Evolutionary conservation across 345 rosid genomes (phyloP).

Genomic region (Syzygium jambos): DNA sequence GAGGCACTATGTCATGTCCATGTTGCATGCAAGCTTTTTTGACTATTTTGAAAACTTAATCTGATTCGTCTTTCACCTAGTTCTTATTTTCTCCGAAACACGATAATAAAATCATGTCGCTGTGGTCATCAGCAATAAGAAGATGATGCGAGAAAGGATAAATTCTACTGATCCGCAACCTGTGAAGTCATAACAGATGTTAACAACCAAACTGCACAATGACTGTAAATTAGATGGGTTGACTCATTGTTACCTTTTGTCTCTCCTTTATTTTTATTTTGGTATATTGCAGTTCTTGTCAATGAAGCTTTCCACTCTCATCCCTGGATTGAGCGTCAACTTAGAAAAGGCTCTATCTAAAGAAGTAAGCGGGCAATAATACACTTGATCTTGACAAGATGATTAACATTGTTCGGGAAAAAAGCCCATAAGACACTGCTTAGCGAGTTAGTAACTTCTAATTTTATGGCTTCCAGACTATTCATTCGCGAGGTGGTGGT

Average conservation of each 20-base stretch:
- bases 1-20: neutral
- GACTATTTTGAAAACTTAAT: neutral
- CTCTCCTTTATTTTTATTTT: neutral
- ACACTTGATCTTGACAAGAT: neutral
- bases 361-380: conserved; percentile 48
- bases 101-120: neutral
- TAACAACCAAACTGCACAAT: neutral
- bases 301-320: conserved; percentile 96
- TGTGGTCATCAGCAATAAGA: neutral
- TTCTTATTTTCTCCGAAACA: neutral
- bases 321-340: conserved; percentile 67
- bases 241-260: neutral
- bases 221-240: neutral
- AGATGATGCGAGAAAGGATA: neutral
- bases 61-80: neutral
- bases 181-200: neutral
- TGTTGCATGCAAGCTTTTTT: neutral
- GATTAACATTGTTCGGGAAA: neutral
- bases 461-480: conserved; percentile 29
- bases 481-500: conserved; percentile 48
- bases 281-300: conserved; percentile 62
- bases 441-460: neutral
- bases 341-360: conserved; percentile 66
- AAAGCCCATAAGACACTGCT: neutral
- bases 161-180: neutral